A percentile compares a stretch with the other conserved stretches of the same genome.
phyloP scores from a whole-genome alignment of 129 eudicot genomes.

The Ambrosia trifida region DNA sequence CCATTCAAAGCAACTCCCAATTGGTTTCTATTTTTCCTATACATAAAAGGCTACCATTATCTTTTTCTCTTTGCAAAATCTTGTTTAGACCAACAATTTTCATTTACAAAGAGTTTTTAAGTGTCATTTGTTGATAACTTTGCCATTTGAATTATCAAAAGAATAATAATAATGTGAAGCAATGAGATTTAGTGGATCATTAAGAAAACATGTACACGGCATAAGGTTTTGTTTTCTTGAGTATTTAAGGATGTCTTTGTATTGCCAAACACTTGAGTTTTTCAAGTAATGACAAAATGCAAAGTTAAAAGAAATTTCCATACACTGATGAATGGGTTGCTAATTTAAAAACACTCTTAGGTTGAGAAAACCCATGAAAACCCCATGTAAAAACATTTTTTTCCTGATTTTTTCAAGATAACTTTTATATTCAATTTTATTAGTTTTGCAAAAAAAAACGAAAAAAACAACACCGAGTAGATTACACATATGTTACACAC shows the following conservation, averaged over 20 bases:
- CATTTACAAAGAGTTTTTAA: conserved; percentile 3
- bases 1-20: conserved; percentile 30
- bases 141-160: not conserved
- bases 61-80: conserved; percentile 2
- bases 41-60: conserved; percentile 5
- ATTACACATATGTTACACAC: too few species aligned
- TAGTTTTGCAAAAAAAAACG: too few species aligned
- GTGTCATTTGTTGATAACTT: not conserved
- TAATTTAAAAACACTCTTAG: too few species aligned
- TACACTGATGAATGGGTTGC: not conserved
- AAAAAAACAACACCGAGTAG: too few species aligned
- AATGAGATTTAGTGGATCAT: conserved; percentile 5
- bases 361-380: too few species aligned
- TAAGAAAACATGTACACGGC: not conserved
- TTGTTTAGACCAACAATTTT: conserved; percentile 14
- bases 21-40: conserved; percentile 22
- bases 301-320: not conserved
- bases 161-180: not conserved
- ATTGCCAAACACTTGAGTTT: not conserved
- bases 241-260: conserved; percentile 3
- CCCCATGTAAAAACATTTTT: too few species aligned
- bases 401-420: too few species aligned
- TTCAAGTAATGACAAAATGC: not conserved
- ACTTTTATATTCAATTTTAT: too few species aligned
- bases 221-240: not conserved